Percentiles rank a stretch among this genome's conserved stretches.
Evolutionary conservation across 495 filamentous ascomycete genomes (phyloP).

Genomic region (Tricharina praecox): DNA sequence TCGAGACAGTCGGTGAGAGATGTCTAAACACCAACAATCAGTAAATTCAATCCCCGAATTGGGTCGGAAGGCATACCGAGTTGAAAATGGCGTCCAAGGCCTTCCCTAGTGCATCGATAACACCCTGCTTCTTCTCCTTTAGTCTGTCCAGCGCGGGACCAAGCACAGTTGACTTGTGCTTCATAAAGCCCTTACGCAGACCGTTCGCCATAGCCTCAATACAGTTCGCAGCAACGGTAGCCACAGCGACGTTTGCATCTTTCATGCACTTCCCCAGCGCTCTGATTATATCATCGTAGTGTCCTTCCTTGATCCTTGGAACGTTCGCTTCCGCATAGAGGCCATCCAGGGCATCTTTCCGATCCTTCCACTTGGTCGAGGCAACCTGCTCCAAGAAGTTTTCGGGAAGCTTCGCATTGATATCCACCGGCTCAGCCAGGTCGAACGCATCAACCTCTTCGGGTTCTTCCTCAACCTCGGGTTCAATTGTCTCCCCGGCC

Average conservation of each 20-base stretch:
- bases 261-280: conserved; percentile 91
- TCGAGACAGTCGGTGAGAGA: conserved; percentile 69
- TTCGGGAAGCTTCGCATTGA: conserved; percentile 64
- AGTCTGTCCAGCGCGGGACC: conserved; percentile 78
- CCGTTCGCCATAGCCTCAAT: conserved; percentile 86
- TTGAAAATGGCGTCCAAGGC: conserved; percentile 77
- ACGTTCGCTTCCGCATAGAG: conserved; percentile 62
- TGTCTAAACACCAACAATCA: conserved; percentile 28
- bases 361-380: conserved; percentile 95
- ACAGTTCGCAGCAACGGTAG: conserved; percentile 84
- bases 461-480: conserved; percentile 48
- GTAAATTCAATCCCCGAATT: neutral
- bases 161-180: conserved; percentile 64
- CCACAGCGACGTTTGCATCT: conserved; percentile 92
- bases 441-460: conserved; percentile 70
- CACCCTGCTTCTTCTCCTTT: conserved; percentile 88
- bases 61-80: conserved; percentile 29
- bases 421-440: conserved; percentile 77
- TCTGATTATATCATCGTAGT: conserved; percentile 66
- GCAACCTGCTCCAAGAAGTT: conserved; percentile 65
- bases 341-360: conserved; percentile 84
- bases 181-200: conserved; percentile 56
- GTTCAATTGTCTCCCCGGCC: conserved; percentile 39
- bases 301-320: conserved; percentile 79
- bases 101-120: conserved; percentile 69